These are phyloP conservation scores for Phytophthora chlamydospora DNA, from an alignment of 352 stramenopile species.

Conservation along the genomic window DNA sequence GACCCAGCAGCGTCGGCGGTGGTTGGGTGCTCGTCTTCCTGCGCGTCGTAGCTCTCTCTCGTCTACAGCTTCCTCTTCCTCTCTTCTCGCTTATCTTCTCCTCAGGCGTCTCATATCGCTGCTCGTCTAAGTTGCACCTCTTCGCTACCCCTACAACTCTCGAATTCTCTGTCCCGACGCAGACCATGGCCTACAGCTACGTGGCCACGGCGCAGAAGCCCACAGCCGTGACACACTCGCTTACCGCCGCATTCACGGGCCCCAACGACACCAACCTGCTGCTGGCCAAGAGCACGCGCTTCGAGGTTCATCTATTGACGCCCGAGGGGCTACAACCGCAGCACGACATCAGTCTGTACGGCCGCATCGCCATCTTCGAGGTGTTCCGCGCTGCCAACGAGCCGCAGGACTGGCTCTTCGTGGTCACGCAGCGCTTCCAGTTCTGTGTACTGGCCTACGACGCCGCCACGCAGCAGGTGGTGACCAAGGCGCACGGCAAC, in stretches of 20 bases:
- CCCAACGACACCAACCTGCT: conserved; percentile 91
- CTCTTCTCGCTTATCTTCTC: background rate
- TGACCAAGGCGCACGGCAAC: conserved; percentile 88
- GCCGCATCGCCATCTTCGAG: conserved; percentile 89
- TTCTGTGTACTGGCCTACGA: conserved; percentile 92
- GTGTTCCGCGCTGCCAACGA: conserved; percentile 78
- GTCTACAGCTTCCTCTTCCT: background rate
- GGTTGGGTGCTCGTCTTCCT: too few species aligned
- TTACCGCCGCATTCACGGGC: conserved; percentile 91
- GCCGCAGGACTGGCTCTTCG: conserved; percentile 86
- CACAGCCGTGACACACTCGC: conserved; percentile 92
- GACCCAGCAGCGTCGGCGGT: too few species aligned
- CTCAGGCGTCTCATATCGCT: conserved; percentile 7
- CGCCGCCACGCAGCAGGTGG: conserved; percentile 59
- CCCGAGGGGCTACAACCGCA: conserved; percentile 85
- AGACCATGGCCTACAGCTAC: conserved; percentile 89
- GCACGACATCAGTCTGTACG: conserved; percentile 89
- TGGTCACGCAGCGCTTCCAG: conserved; percentile 91
- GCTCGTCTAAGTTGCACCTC: conserved; percentile 1
- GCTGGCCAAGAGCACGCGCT: conserved; percentile 87
- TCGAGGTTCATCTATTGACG: conserved; percentile 90
- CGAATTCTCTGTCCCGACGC: background rate
- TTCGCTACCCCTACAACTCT: conserved; percentile 2
- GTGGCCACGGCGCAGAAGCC: conserved; percentile 94
- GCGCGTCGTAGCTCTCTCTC: conserved; percentile 1